Evolutionary conservation across 2,329 filamentous ascomycete genomes (phyloP).

Genomic region (Bipolaris gigantea): DNA sequence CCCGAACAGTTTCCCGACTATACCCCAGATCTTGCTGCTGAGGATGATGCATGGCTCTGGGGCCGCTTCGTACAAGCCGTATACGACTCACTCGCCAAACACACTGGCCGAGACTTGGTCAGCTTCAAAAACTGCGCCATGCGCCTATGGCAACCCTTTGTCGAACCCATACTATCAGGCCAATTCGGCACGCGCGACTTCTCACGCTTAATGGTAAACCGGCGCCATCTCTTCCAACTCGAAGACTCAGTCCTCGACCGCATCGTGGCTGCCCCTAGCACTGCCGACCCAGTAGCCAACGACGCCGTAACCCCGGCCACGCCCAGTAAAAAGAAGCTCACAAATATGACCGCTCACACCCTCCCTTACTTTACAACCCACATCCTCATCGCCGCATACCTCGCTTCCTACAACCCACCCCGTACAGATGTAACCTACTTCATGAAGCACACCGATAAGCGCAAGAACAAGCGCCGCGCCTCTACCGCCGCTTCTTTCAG

Average conservation of each 20-base stretch:
- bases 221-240: conserved; percentile 70
- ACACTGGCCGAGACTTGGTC: conserved; percentile 77
- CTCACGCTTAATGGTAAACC: conserved; percentile 74
- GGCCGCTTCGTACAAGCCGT: conserved; percentile 78
- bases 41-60: conserved; percentile 73
- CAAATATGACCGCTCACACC: conserved; percentile 45
- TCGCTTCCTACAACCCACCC: conserved; percentile 77
- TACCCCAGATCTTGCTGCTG: conserved; percentile 50
- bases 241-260: conserved; percentile 69
- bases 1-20: conserved; percentile 51
- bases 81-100: conserved; percentile 82
- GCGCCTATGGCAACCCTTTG: conserved; percentile 83
- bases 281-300: background rate
- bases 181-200: conserved; percentile 79
- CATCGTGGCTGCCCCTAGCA: conserved; percentile 45
- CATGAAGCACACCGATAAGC: conserved; percentile 65
- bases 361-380: conserved; percentile 74
- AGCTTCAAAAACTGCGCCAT: conserved; percentile 70
- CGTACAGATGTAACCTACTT: conserved; percentile 75
- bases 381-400: conserved; percentile 74
- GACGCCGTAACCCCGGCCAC: conserved; percentile 5
- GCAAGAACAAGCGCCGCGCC: conserved; percentile 50
- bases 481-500: conserved; percentile 20
- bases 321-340: conserved; percentile 18
- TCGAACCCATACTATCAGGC: conserved; percentile 73